Evolutionary conservation across 2,329 filamentous ascomycete genomes (phyloP), one percentile per base, ranked within the genome.

Genomic region (Juglanconis juglandina): DNA sequence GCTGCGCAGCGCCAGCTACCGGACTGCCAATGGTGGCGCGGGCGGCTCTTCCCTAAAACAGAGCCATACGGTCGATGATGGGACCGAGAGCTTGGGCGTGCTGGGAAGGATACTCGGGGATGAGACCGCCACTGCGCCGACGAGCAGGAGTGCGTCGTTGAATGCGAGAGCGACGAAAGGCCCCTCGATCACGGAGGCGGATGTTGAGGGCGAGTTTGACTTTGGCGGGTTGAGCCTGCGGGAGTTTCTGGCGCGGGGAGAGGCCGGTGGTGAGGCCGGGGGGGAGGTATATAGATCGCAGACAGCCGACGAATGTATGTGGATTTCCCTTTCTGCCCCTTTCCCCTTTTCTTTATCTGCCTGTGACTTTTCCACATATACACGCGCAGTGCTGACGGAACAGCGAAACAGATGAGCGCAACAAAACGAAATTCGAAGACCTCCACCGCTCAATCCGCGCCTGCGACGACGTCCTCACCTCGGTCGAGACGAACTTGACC

Each of bases 391-490:
- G 32, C 44, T 17, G 39, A 63, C 41, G 9, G 11, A 55, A 58
- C 68, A 64, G 65, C 57, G 42, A 6, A 61, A 52, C 65, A 87
- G 91, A 92, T 72, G 89, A 95, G 73, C 84, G 83, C 65, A 91
- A 96, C 66, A 91, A 89, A 72, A 81, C 88, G 69, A 93, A 89
- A 69, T 96, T 96, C 68, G 89, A 97, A 73, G 92, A 96, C 59
- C 81, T 99, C 47, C 95, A 98, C 75, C 86, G 84, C 68, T 96
- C 93, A 4, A 98, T 99, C 68, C 76, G 81, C 71, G 90, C 91
- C 54, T 99, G 94, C 76, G 95, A 99, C 74, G 90, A 96, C 71
- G 91, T 98, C 54, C 83, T 98, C 50, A 90, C 88, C 73, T 96
- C 93, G 0, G 95, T 99, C 58, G 94, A 99, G 76, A 87, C 86